Evolutionary conservation across 129 eudicot species (phyloP), one percentile per base, ranked within the genome.

Genomic region (Tagetes erecta): DNA sequence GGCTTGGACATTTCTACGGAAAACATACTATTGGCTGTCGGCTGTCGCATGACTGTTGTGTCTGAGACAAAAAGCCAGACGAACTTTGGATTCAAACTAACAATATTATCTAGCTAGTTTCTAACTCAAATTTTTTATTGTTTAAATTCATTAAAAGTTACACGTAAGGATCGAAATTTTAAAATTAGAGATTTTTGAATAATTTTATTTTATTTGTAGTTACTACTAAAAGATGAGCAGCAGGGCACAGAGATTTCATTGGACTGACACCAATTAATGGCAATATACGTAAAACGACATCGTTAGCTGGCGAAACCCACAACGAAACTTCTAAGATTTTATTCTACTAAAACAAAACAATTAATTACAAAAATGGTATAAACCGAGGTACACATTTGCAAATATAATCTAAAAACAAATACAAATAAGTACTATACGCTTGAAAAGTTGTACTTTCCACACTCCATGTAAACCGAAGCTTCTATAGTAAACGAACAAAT

Each of bases 391-490:
- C 56, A 42, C 57, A 6, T 30, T 35, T 13, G 30, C 57, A 57
- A 76, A 76, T 1, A 34, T 53, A 49, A 56, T 56, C 42, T 41
- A 69, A 72, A 44, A 9, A 14, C 8, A 72, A 62, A 45, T 4
- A 5, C 13, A 3, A 56, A 30, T 76, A 55, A 57, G 68, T 68
- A 77, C 81, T 69, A 71, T 72, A 55, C 70, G 78, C 82, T 78
- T 71, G n/a, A 78, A 42, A 64, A 78, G 33, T 64, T 64, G 82
- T 71, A 78, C 78, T 36, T 80, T 68, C 38, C 81, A 71, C 98
- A 92, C 76, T 92, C 95, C 35, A 82, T 86, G 82, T 92, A 90
- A 71, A 90, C 85, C 4, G 74, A 82, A 58, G 91, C 81, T 76
- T 89, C 86, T 71, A 92, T 10, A 6, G 83, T 53, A 77, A 83